Percentiles rank a stretch among this genome's conserved stretches.
phyloP scores from a whole-genome alignment of 495 filamentous ascomycete species.

The Aspergillus heteromorphus region DNA sequence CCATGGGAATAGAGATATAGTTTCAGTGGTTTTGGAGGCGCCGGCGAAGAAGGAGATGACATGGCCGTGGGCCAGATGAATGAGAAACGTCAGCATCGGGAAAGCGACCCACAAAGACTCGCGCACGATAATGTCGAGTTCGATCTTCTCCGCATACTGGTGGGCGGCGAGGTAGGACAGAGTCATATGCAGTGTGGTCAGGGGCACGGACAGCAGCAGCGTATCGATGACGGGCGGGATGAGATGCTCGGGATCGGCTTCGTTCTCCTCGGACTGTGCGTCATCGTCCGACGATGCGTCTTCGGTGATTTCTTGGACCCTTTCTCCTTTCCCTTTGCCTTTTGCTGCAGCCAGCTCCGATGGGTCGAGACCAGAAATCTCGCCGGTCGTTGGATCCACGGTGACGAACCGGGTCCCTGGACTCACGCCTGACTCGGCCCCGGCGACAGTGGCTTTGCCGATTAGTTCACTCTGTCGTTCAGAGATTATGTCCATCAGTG shows the following conservation, averaged over 20 bases:
- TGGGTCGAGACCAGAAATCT: slow-evolving; percentile 27
- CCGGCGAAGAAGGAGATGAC: slow-evolving; percentile 26
- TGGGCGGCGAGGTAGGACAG: slow-evolving; percentile 86
- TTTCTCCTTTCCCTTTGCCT: neutral
- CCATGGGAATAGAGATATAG: slow-evolving; percentile 26
- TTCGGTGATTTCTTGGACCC: slow-evolving; percentile 7
- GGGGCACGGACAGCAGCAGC: slow-evolving; percentile 51
- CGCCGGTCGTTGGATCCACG: slow-evolving; percentile 28
- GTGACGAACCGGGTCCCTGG: slow-evolving; percentile 34
- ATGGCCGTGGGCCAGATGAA: slow-evolving; percentile 45
- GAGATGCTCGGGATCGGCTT: slow-evolving; percentile 18
- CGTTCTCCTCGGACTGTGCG: slow-evolving; percentile 5
- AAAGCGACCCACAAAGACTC: slow-evolving; percentile 34
- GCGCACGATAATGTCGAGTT: slow-evolving; percentile 50
- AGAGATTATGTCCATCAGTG: slow-evolving; percentile 47
- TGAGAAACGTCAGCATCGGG: slow-evolving; percentile 36
- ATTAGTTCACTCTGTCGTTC: slow-evolving; percentile 40
- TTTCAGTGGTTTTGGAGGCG: neutral
- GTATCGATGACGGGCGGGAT: slow-evolving; percentile 44
- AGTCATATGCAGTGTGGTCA: slow-evolving; percentile 79
- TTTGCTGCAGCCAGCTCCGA: neutral
- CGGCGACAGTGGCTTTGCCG: slow-evolving; percentile 1
- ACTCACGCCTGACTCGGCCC: slow-evolving; percentile 1
- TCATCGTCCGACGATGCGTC: slow-evolving; percentile 9
- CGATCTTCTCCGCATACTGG: slow-evolving; percentile 73